Base-by-base conservation (phyloP, 139 green algal genomes). In the Chlorokybus atmophyticus region DNA sequence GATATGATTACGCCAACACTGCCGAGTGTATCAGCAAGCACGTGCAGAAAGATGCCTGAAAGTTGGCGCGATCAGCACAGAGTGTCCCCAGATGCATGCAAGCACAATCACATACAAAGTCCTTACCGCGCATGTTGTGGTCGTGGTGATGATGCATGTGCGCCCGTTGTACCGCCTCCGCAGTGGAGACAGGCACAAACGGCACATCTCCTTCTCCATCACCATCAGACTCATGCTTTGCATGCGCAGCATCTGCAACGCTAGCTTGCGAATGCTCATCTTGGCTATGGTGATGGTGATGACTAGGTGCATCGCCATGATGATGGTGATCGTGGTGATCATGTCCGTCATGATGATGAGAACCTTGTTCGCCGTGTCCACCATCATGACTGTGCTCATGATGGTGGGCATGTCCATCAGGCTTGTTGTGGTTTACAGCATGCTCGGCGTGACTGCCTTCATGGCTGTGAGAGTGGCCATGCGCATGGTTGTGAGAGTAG, bases 41-140 rank as follows among this genome's bases (percentile, higher is more conserved):
- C 54, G 52, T 75, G 67, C 49, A 75, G 44, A 32, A 75, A 75
- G 24, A 75, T 73, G 29, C 64, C 67, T 70, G 62, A 27, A 7
- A 14, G 35, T 10, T 21, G 35, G 35, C 10, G 14, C 10, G 10
- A 44, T 10, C 35, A 44, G 35, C 35, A 44, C 10, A 14, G 35
- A 44, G 35, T 14, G 10, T 14, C 35, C 35, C 10, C 35, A 44
- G 10, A 44, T 14, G 14, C 10, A 44, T 10, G 35, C 35, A 44
- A 44, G 35, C 10, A 44, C 35, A 21, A 44, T 14, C 35, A 44
- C 35, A 10, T 14, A 44, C 35, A 10, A 10, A 44, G n/a, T n/a
- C n/a, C n/a, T n/a, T n/a, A n/a, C n/a, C 35, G 10, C 35, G 35
- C 35, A 44, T 44, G 35, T 44, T 44, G 35, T 44, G 35, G 35